These are phyloP conservation scores for Nitzschia sp. DNA, from an alignment of 108 stramenopile species.

Conservation along the genomic window DNA sequence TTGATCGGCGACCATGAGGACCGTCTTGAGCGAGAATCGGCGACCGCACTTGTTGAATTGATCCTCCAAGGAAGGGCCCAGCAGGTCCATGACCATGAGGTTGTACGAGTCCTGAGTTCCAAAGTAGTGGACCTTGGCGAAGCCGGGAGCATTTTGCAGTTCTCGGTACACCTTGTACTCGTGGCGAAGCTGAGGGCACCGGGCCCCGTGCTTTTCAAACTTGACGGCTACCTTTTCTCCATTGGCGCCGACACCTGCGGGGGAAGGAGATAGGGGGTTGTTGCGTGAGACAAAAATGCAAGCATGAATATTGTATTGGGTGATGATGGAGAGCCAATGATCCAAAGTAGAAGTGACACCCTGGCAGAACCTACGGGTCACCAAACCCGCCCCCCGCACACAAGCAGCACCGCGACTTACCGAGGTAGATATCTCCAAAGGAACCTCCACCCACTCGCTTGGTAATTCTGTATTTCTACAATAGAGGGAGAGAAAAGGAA, in stretches of 20 bases:
- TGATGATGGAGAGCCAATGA: too few species aligned
- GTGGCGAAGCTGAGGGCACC: conserved; percentile 98
- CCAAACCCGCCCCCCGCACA: too few species aligned
- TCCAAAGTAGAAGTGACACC: too few species aligned
- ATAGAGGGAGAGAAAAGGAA: neutral
- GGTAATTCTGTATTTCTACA: conserved; percentile 95
- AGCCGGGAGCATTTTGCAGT: conserved; percentile 94
- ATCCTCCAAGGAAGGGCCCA: conserved; percentile 98
- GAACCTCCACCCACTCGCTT: conserved; percentile 99
- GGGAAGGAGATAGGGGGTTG: neutral
- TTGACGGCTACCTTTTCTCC: conserved; percentile 89
- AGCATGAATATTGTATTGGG: too few species aligned
- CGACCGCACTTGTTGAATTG: conserved; percentile 98
- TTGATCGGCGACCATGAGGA: conserved; percentile 97
- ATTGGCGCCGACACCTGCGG: conserved; percentile 66
- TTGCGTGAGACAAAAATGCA: too few species aligned
- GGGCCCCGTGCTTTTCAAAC: conserved; percentile 89
- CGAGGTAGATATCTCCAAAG: conserved; percentile 99
- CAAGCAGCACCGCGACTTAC: neutral
- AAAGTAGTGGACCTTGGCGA: conserved; percentile 97
- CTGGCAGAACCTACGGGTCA: too few species aligned
- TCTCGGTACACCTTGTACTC: conserved; percentile 99
- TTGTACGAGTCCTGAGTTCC: conserved; percentile 97
- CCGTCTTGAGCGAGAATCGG: conserved; percentile 93
- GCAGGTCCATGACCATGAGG: conserved; percentile 99